phyloP scores from a whole-genome alignment of 2,329 filamentous ascomycete species.

The Ophiocordyceps australis region DNA sequence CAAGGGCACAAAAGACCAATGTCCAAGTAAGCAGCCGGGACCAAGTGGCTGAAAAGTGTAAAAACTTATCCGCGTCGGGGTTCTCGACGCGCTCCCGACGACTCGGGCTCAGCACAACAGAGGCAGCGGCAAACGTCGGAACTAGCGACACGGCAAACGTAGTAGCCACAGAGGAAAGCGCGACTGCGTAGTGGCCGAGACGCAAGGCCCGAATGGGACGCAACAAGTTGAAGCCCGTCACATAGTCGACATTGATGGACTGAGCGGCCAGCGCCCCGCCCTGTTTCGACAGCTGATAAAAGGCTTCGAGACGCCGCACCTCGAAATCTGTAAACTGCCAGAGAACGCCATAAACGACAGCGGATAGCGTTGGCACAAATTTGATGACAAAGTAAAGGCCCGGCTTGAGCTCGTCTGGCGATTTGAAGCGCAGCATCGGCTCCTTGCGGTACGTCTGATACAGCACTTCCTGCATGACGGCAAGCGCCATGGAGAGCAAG shows the following conservation, averaged over 20 bases:
- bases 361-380: constrained; percentile 41
- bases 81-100: constrained; percentile 22
- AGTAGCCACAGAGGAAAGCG: constrained; percentile 44
- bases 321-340: constrained; percentile 52
- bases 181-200: constrained; percentile 49
- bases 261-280: constrained; percentile 42
- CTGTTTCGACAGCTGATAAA: constrained; percentile 43
- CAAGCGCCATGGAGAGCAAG: constrained; percentile 32
- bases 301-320: constrained; percentile 47
- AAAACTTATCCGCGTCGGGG: constrained; percentile 27
- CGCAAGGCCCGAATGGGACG: constrained; percentile 44
- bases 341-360: constrained; percentile 43
- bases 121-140: constrained; percentile 48
- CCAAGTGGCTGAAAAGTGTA: constrained; percentile 37
- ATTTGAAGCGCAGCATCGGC: constrained; percentile 29
- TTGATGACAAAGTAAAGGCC: constrained; percentile 42
- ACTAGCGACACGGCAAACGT: constrained; percentile 49
- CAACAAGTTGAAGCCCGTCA: constrained; percentile 48
- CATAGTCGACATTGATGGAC: constrained; percentile 58
- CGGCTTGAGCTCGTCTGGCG: constrained; percentile 28
- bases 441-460: constrained; percentile 27
- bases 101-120: constrained; percentile 36
- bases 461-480: constrained; percentile 32
- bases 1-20: constrained; percentile 36
- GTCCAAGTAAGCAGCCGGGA: constrained; percentile 41